Base-by-base conservation (phyloP, 306 rosid genomes). In the Lathyrus oleraceus region DNA sequence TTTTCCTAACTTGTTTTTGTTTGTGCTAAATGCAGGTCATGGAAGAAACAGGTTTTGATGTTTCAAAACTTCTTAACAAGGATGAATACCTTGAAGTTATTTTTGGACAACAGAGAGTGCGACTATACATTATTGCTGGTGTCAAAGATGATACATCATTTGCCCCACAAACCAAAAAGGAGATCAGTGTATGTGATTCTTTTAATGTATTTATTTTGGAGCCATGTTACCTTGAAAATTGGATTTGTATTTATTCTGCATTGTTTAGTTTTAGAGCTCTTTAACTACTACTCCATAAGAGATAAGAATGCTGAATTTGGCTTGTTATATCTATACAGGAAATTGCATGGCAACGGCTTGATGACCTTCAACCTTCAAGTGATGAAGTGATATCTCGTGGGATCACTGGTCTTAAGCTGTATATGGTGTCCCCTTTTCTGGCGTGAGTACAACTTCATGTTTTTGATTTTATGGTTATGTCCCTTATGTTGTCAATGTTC, bases 1-100 rank as follows among this genome's bases (percentile, higher is more conserved):
- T 66, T 54, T 73, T 32, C 78, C 43, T 56, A 19, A 61, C 25
- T 39, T 67, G 23, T 76, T 73, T 65, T 61, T 42, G 25, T 83
- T 73, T 69, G 54, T 72, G 79, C 58, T 72, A 51, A 85, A 73
- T 79, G 79, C 82, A 93, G 98, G 97, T 93, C 74, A 76, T 81
- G 86, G 98, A 94, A 82, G 97, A 94, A 87, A 90, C 98, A 16
- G 98, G 98, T 73, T 94, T 94, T 79, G 91, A 94, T 83, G 87
- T 90, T 71, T 52, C 96, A 66, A 76, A 76, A 27, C 86, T 86
- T 68, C 90, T 92, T 21, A 80, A 84, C 42, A 85, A 83, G 76
- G 95, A 94, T 48, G 96, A 94, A 45, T 86, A 64, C 81, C 84
- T 90, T 77, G 98, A 94, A 78, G 74, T 39, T 58, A 83, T 83